Percentiles rank a stretch among this genome's conserved stretches.
These are phyloP conservation scores for Pichia sorboxylosa DNA, from an alignment of 1,139 yeast genomes.

Conservation along the genomic window DNA sequence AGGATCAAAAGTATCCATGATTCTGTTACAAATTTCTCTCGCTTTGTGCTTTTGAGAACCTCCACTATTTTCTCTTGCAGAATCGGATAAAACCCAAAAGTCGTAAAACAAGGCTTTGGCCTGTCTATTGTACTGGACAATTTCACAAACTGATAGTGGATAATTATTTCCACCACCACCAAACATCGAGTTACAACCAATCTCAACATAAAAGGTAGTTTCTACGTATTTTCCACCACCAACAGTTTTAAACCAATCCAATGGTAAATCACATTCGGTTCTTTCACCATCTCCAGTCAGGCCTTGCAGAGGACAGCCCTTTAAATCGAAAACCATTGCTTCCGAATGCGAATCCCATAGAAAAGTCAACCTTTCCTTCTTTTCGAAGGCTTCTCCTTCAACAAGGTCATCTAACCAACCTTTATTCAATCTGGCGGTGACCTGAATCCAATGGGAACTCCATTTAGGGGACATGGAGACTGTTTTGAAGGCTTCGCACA, in stretches of 20 bases:
- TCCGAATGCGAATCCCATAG: constrained; percentile 78
- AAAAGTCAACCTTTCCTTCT: constrained; percentile 43
- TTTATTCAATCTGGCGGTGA: constrained; percentile 50
- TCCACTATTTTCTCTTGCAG: constrained; percentile 73
- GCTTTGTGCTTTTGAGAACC: constrained; percentile 89
- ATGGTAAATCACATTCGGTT: constrained; percentile 59
- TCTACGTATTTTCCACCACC: constrained; percentile 21
- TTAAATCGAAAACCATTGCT: constrained; percentile 59
- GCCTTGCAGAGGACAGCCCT: constrained; percentile 69
- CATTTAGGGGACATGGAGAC: constrained; percentile 75
- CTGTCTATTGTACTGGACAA: constrained; percentile 68
- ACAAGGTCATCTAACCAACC: constrained; percentile 33
- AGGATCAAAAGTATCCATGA: constrained; percentile 69
- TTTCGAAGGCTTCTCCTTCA: constrained; percentile 24
- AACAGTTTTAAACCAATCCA: constrained; percentile 27
- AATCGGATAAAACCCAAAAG: constrained; percentile 82
- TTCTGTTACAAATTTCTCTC: constrained; percentile 59
- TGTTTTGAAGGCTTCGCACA: constrained; percentile 56
- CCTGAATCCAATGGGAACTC: constrained; percentile 91
- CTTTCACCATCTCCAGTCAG: constrained; percentile 82
- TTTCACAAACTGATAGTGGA: constrained; percentile 54
- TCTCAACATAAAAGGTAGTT: constrained; percentile 64
- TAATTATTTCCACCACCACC: constrained; percentile 58
- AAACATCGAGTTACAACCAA: constrained; percentile 91
- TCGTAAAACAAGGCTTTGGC: constrained; percentile 73